Conservation (phyloP, 495 filamentous ascomycete species). For the Xanthoparmelia taractica region DNA sequence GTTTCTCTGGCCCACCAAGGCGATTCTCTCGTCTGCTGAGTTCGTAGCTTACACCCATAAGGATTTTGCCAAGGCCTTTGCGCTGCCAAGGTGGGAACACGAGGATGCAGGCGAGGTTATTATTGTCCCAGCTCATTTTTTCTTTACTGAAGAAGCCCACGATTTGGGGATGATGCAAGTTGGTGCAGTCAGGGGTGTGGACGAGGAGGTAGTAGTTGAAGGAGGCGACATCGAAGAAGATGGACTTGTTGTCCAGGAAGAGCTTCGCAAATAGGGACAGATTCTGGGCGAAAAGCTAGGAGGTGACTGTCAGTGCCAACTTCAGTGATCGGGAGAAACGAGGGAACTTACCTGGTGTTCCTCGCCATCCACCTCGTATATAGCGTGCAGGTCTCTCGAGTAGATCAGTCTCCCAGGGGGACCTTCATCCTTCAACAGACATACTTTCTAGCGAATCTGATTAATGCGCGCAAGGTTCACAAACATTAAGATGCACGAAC, state of each 20-base stretch:
- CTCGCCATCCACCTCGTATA: slow-evolving; percentile 92
- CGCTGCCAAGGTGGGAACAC: slow-evolving; percentile 94
- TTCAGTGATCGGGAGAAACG: neutral
- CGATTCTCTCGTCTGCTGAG: slow-evolving; percentile 77
- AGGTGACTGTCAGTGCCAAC: slow-evolving; percentile 8
- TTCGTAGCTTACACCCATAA: slow-evolving; percentile 92
- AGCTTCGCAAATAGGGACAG: slow-evolving; percentile 95
- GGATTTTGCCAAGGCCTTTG: slow-evolving; percentile 74
- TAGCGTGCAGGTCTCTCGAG: slow-evolving; percentile 49
- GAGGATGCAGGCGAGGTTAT: slow-evolving; percentile 94
- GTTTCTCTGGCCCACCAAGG: slow-evolving; percentile 89
- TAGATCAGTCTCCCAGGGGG: slow-evolving; percentile 49
- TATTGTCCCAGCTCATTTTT: slow-evolving; percentile 97
- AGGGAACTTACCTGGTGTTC: slow-evolving; percentile 43
- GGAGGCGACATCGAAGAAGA: slow-evolving; percentile 91
- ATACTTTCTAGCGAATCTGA: slow-evolving; percentile 43
- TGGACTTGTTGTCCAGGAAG: slow-evolving; percentile 95
- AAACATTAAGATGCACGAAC: slow-evolving; percentile 34
- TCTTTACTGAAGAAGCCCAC: slow-evolving; percentile 98
- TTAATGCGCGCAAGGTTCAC: slow-evolving; percentile 28
- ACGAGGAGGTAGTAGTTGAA: slow-evolving; percentile 94
- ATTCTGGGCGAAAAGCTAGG: slow-evolving; percentile 84
- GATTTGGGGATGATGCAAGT: slow-evolving; percentile 43
- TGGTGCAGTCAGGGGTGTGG: slow-evolving; percentile 41
- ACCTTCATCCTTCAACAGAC: slow-evolving; percentile 11